Evolutionary conservation across 1,284 basidiomycete genomes (phyloP), one percentile per base, ranked within the genome.

Genomic region (Heterobasidion parviporum): DNA sequence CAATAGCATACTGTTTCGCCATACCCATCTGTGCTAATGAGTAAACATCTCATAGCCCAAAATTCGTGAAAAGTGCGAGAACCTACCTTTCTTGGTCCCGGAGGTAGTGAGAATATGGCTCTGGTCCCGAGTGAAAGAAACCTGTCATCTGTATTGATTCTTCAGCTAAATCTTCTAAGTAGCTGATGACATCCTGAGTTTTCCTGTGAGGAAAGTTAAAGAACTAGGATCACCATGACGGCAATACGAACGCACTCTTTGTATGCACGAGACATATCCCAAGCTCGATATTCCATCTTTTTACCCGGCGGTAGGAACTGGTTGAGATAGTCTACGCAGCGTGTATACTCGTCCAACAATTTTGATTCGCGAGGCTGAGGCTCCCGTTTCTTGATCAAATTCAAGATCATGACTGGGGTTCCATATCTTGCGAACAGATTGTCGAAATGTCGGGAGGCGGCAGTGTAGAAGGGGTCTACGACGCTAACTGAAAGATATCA

Each of bases 221-320:
- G 7, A 26, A 32, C 35, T 51, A 26, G 26, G 15, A 26, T 46
- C n/a, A 35, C n/a, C 12, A 6, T 10, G 33, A 18, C 3, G 18
- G 36, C 1, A 38, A 12, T 26, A 2, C 8, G 6, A 14, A 68
- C 78, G 34, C 61, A 88, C 89, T 90, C 87, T 68, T 94, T 94
- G 62, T 94, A 93, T 1, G 92, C 90, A 49, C 88, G 80, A 15
- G 89, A 88, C 91, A 99, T 98, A 69, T 99, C 97, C 92, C 94
- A 99, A 8, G 94, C 87, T 38, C 93, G 84, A 68, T 98, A 97
- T 4, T 85, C 77, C 81, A 99, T 93, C 73, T 87, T 87, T 72
- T 93, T 91, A 26, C 79, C 87, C 6, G 79, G 74, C 0, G 96
- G 94, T 15, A 99, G 70, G 71, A 98, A 98, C 66, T 99, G 97